Evolutionary conservation across 768 basidiomycete species (phyloP).

Genomic region (Coprinellus micaceus): DNA sequence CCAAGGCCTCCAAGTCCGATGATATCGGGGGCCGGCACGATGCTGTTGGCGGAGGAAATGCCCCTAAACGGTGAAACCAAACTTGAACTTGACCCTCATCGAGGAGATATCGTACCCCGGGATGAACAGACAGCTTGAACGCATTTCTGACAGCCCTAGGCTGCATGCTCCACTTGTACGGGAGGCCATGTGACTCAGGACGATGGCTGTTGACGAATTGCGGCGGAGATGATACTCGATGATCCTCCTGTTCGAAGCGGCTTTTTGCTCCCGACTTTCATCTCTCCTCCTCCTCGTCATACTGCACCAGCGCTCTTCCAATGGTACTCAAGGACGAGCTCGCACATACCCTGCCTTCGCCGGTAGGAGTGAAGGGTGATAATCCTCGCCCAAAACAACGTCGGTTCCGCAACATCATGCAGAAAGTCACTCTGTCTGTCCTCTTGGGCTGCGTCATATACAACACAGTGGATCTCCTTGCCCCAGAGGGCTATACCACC

Average conservation of each 20-base stretch:
- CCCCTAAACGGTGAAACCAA: background rate
- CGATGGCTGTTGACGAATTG: too few species aligned
- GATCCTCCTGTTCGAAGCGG: background rate
- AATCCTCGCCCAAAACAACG: background rate
- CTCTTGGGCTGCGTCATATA: background rate
- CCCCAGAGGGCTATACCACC: too few species aligned
- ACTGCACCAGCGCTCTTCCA: background rate
- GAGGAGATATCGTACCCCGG: too few species aligned
- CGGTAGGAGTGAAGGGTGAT: background rate
- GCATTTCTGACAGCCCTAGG: too few species aligned
- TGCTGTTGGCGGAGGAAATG: background rate
- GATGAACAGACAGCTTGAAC: too few species aligned
- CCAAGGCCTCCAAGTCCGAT: background rate
- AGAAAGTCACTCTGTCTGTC: background rate
- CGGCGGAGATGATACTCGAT: too few species aligned
- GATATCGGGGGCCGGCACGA: background rate
- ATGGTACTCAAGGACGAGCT: background rate
- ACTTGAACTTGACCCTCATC: too few species aligned
- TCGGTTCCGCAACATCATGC: background rate
- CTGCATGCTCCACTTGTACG: too few species aligned
- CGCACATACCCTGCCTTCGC: background rate
- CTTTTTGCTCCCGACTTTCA: background rate
- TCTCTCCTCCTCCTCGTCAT: background rate
- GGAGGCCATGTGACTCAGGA: too few species aligned
- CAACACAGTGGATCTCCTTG: background rate